Base-by-base conservation (phyloP, 1,284 basidiomycete genomes). In the Irpex sp. region DNA sequence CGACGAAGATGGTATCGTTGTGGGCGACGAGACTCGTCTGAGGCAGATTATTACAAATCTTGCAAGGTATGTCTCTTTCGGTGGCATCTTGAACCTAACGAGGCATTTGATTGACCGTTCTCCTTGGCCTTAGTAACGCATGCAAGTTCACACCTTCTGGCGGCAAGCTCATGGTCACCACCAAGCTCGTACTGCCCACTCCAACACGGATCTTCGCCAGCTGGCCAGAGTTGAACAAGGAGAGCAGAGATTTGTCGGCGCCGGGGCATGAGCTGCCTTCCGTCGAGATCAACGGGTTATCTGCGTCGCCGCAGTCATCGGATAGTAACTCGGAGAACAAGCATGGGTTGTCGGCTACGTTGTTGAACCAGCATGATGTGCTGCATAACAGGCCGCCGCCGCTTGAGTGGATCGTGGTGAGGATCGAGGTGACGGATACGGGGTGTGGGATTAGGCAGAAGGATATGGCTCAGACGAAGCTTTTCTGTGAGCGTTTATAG, bases 371-470 rank as follows among this genome's bases (percentile, higher is more conserved):
- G 67, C 86, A 88, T 67, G 83, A 87, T 68, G 73, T 77, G 38
- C 71, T 77, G 57, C 74, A 78, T 64, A 72, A 64, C 58, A 77
- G 76, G 62, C 69, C 73, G 1, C 49, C 68, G 47, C 75, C 79
- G 1, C 62, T 81, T 62, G 88, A 91, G 66, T 78, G 79, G 72
- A 88, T 91, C 63, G 84, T 94, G 44, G 88, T 94, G 9, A 81
- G 93, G 63, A 91, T 95, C 56, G 92, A 94, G 74, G 84, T 95
- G 3, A 82, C 83, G 6, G 93, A 94, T 74, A 94, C 92, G 0
- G 93, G 94, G 31, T 87, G 81, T 67, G 94, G 92, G 1, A 90
- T 96, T 66, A 82, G 82, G 65, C 78, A 81, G 54, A 79, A 81
- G 68, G 94, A 96, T 74, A 87, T 96, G 75, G 80, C 83, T 0